A percentile compares a stretch with the other conserved stretches of the same genome.
These are phyloP conservation scores for Gastrolobium villosum DNA, from an alignment of 306 rosid genomes.

Conservation along the genomic window DNA sequence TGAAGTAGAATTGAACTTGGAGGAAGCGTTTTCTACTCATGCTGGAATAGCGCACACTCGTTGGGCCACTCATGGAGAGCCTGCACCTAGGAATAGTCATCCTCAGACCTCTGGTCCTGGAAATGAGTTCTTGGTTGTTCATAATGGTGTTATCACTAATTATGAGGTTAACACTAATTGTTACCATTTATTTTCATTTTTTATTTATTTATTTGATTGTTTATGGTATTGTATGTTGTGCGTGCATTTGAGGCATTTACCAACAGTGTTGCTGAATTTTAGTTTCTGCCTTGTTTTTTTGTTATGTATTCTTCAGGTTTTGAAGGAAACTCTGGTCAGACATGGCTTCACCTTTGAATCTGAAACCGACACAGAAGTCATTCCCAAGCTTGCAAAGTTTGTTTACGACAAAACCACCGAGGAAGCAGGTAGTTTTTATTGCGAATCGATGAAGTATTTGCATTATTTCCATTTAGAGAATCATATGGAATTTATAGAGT, in stretches of 20 bases:
- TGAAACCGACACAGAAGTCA: conserved; percentile 96
- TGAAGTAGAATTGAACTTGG: conserved; percentile 71
- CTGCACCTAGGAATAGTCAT: conserved; percentile 93
- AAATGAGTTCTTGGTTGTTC: conserved; percentile 93
- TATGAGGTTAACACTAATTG: conserved; percentile 74
- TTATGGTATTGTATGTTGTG: not conserved
- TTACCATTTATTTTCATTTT: conserved; percentile 12
- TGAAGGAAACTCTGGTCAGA: conserved; percentile 82
- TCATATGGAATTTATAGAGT: no score
- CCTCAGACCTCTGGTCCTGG: conserved; percentile 86
- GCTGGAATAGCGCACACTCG: conserved; percentile 98
- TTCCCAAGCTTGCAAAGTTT: conserved; percentile 96
- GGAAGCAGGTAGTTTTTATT: conserved; percentile 66
- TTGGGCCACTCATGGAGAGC: conserved; percentile 99
- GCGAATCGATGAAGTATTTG: not conserved
- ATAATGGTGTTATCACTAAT: conserved; percentile 91
- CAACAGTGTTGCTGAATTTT: not conserved
- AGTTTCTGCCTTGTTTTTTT: not conserved
- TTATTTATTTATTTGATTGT: conserved; percentile 1
- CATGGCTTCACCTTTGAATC: conserved; percentile 92
- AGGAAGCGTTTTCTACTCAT: conserved; percentile 70
- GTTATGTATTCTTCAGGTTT: conserved; percentile 63
- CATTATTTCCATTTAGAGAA: not conserved
- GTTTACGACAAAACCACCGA: conserved; percentile 92
- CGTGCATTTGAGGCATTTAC: conserved; percentile 2